Evolutionary conservation across 176 grass and related monocot genomes (phyloP), one percentile per base, ranked within the genome.

Genomic region (Cenchrus fungigraminus): DNA sequence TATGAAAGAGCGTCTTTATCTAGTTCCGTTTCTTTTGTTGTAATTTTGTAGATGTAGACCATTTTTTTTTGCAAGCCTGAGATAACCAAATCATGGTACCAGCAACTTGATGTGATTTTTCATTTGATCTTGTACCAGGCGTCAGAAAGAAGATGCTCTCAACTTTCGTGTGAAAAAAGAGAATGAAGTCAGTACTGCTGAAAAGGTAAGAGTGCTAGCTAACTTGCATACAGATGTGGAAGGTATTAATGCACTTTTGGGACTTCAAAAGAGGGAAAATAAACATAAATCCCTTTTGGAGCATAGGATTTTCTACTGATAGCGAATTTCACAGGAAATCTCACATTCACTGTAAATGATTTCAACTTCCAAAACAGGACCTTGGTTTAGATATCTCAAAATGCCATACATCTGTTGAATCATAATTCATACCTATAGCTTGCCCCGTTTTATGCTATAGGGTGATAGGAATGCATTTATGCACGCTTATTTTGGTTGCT

Each of bases 61-160:
- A n/a, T 17, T 47, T 31, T 81, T 80, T 67, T 78, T 62, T 37
- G 40, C 43, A 73, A 12, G 8, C 46, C 17, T 59, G 40, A 78
- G 56, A 58, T 85, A 59, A 34, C 65, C 22, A 67, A 67, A 17
- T 51, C 12, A 50, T 68, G 44, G 1, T 49, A 82, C 70, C 3
- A 8, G 16, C 42, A 67, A 76, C 10, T 68, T 70, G 22, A 20
- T 80, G 60, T 45, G 4, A n/a, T 66, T 50, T 87, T 63, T 68
- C 12, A 65, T 61, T 87, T 42, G 16, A 28, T 71, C 17, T 76
- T 82, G 81, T 76, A 82, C 72, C 70, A 99, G 97, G 88, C 66
- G 86, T 49, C 97, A 96, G 82, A 99, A 99, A 85, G 97, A 99
- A 92, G 97, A 99, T 79, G 97, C 97, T 79, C 82, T 99, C 76